Evolutionary conservation across 2,329 filamentous ascomycete genomes (phyloP), one percentile per base, ranked within the genome.

Genomic region (Phialophora expanda): DNA sequence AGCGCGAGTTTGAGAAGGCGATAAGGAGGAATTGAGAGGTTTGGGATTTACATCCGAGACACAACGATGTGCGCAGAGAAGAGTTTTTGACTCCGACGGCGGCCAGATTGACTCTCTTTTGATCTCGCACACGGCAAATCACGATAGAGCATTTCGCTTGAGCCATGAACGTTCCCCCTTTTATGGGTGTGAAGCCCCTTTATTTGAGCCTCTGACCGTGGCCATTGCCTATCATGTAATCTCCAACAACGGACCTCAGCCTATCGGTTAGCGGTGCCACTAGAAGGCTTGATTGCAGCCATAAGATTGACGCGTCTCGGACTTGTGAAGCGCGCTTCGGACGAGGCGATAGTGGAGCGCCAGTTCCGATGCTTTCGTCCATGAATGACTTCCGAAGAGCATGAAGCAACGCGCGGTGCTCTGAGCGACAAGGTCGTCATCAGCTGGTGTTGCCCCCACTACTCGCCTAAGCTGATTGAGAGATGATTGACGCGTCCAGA

Each of bases 241-340:
- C 64, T 69, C 64, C 63, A 64, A 64, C 64, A 54, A 53, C 51
- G 64, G 55, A 60, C 56, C 32, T 3, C 38, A 28, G 24, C 30
- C 58, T 59, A 67, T 69, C 67, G 59, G 59, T 62, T 65, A 61
- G 62, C 46, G 56, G 55, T 26, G 60, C 50, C 65, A 55, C 63
- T 48, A 63, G 51, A 59, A 67, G 60, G 66, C 66, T 70, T 68
- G 62, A 62, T 55, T 57, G 53, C 62, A 62, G 65, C 61, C 66
- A 66, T 61, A 46, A 62, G 67, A 62, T 62, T 56, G 44, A 59
- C 62, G 32, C 68, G 57, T 64, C 28, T 64, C 61, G 30, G 38
- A 53, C 12, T 53, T 53, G 38, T 44, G 38, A 60, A 54, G 56
- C 53, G 63, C 55, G 53, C 41, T 57, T 62, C 51, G 48, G 38